Evolutionary conservation across 345 rosid species (phyloP).

Genomic region (Citropsis articulata): DNA sequence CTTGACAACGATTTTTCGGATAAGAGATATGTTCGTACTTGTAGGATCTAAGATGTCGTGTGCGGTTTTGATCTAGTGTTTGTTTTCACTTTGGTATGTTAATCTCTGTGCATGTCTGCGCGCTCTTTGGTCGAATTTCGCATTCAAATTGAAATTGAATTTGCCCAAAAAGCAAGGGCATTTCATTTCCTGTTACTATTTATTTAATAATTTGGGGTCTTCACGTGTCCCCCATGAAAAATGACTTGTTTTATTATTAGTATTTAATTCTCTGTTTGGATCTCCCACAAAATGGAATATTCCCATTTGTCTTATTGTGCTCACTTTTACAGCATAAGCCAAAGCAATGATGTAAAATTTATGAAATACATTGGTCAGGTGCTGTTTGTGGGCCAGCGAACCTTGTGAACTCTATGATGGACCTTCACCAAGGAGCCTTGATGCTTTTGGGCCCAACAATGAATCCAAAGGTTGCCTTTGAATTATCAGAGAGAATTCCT

Average conservation of each 20-base stretch:
- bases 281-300: background rate
- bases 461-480: constrained; percentile 94
- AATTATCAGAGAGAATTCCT: constrained; percentile 82
- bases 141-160: background rate
- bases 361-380: constrained; percentile 32
- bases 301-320: background rate
- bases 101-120: background rate
- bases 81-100: too few species aligned
- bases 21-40: background rate
- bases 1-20: background rate
- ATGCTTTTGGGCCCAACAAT: constrained; percentile 97
- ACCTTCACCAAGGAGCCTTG: constrained; percentile 77
- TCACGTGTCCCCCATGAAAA: background rate
- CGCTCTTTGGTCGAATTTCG: background rate
- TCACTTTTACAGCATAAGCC: background rate
- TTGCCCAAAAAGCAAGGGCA: background rate
- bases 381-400: constrained; percentile 86
- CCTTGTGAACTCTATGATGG: constrained; percentile 93
- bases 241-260: background rate
- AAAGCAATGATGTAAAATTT: background rate
- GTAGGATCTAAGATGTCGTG: background rate
- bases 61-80: background rate
- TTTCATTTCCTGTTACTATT: too few species aligned
- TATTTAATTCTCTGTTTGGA: background rate
- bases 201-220: background rate